Base-by-base conservation (phyloP, 1,284 basidiomycete species). In the Cryptococcus hybrid region DNA sequence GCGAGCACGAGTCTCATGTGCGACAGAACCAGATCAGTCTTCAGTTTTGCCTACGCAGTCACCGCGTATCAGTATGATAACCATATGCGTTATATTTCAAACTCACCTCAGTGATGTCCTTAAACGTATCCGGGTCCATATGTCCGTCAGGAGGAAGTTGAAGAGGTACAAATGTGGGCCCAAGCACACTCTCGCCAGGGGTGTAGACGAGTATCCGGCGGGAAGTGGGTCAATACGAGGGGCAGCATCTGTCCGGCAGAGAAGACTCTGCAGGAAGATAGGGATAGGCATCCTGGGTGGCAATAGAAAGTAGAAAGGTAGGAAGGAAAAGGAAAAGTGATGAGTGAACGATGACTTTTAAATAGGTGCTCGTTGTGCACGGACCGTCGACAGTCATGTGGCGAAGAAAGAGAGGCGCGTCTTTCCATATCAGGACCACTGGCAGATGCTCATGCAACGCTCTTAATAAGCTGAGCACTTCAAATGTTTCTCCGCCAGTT, bases 401-500 rank as follows among this genome's bases (percentile, higher is more conserved):
- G 18, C 18, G 18, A 18, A 18, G 18, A 18, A 18, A 18, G 18
- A 18, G 18, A 18, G 18, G 18, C 18, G 18, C 18, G 18, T 18
- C 18, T 18, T 18, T 18, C 18, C 18, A 18, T 18, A 18, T 18
- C 18, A 18, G 18, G 18, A 18, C 18, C 18, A 18, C 18, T 18
- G 18, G 43, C 12, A 44, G n/a, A n/a, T 13, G 43, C 12, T 13
- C 43, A 44, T 44, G 43, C n/a, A 44, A 18, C 18, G 2, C 18
- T 18, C 18, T 18, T 18, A 18, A 7, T 44, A 15, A 18, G 24
- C n/a, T 3, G 43, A 44, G 7, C 43, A 13, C 13, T 7, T 7
- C 46, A 47, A 5, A 47, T 11, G 13, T 1, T 30, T 30, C 57
- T 60, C 62, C 62, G 59, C 62, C 62, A 63, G 62, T 63, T 54